Conservation (phyloP, 305 asterid species). For the Rubia tinctorum region DNA sequence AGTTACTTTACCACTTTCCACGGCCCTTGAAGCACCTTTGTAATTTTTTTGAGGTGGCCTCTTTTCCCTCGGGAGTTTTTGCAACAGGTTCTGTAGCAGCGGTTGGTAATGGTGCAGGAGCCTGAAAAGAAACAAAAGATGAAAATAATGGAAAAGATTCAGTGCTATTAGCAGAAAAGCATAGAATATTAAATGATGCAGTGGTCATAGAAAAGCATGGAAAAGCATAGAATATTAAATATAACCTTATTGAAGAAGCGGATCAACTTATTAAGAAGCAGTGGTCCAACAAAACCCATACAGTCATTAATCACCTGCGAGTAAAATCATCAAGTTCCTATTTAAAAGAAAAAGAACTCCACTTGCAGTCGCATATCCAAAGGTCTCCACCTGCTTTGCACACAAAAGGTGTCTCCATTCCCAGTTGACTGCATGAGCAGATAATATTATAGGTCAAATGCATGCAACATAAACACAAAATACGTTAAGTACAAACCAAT, state of each 20-base stretch:
- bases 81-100: slow-evolving; percentile 51
- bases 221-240: too few species aligned
- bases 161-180: slow-evolving; percentile 2
- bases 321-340: too few species aligned
- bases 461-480: not conserved
- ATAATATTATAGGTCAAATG: slow-evolving; percentile 15
- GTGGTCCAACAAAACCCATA: too few species aligned
- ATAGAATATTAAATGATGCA: not conserved
- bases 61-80: slow-evolving; percentile 60
- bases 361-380: too few species aligned
- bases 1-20: slow-evolving; percentile 63
- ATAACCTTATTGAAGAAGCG: too few species aligned
- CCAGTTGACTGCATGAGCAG: slow-evolving; percentile 53
- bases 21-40: slow-evolving; percentile 52
- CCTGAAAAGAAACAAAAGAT: slow-evolving; percentile 20
- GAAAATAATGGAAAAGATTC: not conserved
- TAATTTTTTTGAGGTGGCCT: slow-evolving; percentile 43
- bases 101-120: slow-evolving; percentile 45
- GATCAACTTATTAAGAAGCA: too few species aligned
- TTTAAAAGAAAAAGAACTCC: too few species aligned
- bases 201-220: too few species aligned
- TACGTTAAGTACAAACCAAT: too few species aligned
- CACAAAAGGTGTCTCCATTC: slow-evolving; percentile 35
- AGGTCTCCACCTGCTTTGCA: too few species aligned
- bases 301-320: too few species aligned